Conservation (phyloP, 2,329 filamentous ascomycete species). For the Biscogniauxia marginata region DNA sequence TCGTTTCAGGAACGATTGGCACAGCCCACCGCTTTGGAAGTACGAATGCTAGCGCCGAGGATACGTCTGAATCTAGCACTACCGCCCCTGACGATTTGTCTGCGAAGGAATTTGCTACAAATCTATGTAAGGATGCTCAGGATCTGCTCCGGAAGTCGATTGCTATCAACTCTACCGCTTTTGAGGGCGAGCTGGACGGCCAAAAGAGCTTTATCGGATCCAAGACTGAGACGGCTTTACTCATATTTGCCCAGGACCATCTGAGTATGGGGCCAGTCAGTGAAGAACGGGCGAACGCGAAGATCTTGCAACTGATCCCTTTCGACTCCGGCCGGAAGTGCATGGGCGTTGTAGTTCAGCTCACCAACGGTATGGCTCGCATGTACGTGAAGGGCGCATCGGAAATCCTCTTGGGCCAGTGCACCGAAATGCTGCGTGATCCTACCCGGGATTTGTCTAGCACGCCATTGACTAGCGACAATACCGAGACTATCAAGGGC, state of each 20-base stretch:
- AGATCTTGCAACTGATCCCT: conserved; percentile 65
- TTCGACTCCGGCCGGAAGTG: conserved; percentile 77
- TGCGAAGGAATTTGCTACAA: conserved; percentile 46
- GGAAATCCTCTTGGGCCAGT: conserved; percentile 60
- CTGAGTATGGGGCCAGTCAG: conserved; percentile 65
- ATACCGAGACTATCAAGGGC: conserved; percentile 56
- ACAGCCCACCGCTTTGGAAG: conserved; percentile 55
- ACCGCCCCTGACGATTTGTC: conserved; percentile 35
- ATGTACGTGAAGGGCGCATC: conserved; percentile 65
- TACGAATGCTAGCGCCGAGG: conserved; percentile 22
- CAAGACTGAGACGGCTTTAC: conserved; percentile 73
- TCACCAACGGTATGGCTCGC: conserved; percentile 50
- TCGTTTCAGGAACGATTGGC: conserved; percentile 60
- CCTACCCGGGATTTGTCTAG: conserved; percentile 45
- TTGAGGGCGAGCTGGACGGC: conserved; percentile 71
- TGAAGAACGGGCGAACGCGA: conserved; percentile 60
- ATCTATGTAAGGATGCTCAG: conserved; percentile 47
- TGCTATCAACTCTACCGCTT: conserved; percentile 69
- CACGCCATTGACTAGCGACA: conserved; percentile 49
- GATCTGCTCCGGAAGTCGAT: conserved; percentile 59
- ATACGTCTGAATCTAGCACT: conserved; percentile 11
- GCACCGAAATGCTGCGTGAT: conserved; percentile 50
- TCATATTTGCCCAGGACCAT: conserved; percentile 66
- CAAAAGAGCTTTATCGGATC: conserved; percentile 68
- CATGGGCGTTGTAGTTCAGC: conserved; percentile 59